phyloP scores from a whole-genome alignment of 2,329 filamentous ascomycete genomes.

The Cladosporium sp. region DNA sequence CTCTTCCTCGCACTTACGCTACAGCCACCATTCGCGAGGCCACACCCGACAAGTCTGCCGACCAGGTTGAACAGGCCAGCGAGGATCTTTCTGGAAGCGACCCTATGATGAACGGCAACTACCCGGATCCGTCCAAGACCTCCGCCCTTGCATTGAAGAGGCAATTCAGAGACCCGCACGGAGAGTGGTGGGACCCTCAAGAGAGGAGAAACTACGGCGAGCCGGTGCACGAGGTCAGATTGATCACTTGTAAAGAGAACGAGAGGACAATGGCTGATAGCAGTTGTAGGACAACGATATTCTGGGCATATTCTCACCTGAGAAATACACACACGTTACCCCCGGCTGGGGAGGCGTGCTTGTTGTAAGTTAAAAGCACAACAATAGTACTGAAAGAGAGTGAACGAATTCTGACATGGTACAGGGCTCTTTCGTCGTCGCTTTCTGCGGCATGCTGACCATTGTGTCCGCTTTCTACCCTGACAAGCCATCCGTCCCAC shows the following conservation, averaged over 20 bases:
- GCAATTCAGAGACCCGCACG: conserved; percentile 88
- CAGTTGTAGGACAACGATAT: conserved; percentile 70
- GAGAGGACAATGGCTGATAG: conserved; percentile 5
- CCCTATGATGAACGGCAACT: conserved; percentile 62
- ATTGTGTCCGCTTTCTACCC: conserved; percentile 41
- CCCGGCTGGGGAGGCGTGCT: conserved; percentile 66
- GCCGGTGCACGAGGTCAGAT: conserved; percentile 69
- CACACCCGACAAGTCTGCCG: conserved; percentile 23
- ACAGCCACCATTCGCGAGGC: conserved; percentile 16
- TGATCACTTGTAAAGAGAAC: not conserved
- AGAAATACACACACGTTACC: conserved; percentile 82
- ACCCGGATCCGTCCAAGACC: conserved; percentile 64
- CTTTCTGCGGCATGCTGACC: conserved; percentile 34
- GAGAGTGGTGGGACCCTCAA: conserved; percentile 95
- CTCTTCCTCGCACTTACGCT: conserved; percentile 24
- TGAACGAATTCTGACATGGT: not conserved
- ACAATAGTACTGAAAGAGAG: not conserved
- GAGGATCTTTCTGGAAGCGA: conserved; percentile 26
- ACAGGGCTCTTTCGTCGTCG: conserved; percentile 38
- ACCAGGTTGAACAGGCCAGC: conserved; percentile 24
- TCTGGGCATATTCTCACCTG: conserved; percentile 80
- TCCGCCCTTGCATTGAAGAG: conserved; percentile 65
- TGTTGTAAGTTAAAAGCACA: conserved; percentile 21
- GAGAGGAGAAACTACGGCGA: conserved; percentile 96
- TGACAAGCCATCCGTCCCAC: conserved; percentile 43